phyloP scores from a whole-genome alignment of 2,329 filamentous ascomycete genomes.

The Cercospora zeina region DNA sequence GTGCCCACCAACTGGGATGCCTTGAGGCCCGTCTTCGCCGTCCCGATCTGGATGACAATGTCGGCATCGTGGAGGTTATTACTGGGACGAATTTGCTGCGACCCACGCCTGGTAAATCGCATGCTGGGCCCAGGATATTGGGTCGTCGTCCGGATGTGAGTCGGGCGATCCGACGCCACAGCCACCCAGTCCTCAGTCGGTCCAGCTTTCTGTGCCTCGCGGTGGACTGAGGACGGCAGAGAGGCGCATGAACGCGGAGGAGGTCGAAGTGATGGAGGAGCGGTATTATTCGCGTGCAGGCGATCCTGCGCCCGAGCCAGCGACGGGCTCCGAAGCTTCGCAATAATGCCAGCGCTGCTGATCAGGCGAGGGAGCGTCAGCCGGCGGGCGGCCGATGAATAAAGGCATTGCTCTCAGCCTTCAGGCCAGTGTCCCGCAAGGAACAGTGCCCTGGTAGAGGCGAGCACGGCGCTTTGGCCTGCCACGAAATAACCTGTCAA shows the following conservation, averaged over 20 bases:
- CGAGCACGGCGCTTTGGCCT: slow-evolving; percentile 1
- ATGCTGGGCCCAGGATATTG: slow-evolving; percentile 16
- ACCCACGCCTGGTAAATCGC: slow-evolving; percentile 19
- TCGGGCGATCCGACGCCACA: slow-evolving; percentile 14
- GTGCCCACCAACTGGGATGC: slow-evolving; percentile 26
- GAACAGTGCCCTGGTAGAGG: neutral
- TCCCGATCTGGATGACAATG: slow-evolving; percentile 25
- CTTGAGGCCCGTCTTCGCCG: slow-evolving; percentile 26
- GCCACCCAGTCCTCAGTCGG: neutral
- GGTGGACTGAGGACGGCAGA: neutral
- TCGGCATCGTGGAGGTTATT: slow-evolving; percentile 19
- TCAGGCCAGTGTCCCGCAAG: neutral
- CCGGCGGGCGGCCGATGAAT: slow-evolving; percentile 2
- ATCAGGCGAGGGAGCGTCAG: neutral
- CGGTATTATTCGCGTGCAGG: neutral
- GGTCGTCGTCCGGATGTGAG: slow-evolving; percentile 3
- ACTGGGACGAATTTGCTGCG: slow-evolving; percentile 10
- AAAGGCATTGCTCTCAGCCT: neutral
- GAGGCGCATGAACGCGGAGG: neutral
- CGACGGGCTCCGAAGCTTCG: neutral
- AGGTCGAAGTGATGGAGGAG: neutral
- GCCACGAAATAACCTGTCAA: neutral
- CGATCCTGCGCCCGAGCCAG: neutral
- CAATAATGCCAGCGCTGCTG: neutral
- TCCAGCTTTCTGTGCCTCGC: neutral